phyloP scores from a whole-genome alignment of 1,139 yeast species.

The Suhomyces yuchorum region DNA sequence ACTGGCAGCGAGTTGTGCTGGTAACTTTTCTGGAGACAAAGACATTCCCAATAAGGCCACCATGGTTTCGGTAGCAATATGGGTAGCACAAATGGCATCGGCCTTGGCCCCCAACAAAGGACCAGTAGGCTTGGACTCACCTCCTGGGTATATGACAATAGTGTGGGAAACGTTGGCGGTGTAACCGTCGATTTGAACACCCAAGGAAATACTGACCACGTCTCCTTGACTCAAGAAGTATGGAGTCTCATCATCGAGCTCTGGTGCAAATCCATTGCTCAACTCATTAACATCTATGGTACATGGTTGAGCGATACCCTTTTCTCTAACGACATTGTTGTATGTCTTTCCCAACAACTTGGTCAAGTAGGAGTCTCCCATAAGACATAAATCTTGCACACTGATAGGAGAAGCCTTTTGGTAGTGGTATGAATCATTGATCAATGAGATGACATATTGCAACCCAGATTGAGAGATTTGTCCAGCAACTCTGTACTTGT shows the following conservation, averaged over 20 bases:
- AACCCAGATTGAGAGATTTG: conserved; percentile 88
- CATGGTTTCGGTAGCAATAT: conserved; percentile 84
- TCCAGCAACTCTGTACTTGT: conserved; percentile 88
- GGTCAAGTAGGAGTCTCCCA: conserved; percentile 74
- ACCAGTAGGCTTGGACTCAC: conserved; percentile 57
- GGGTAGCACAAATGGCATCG: conserved; percentile 87
- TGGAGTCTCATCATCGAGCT: conserved; percentile 63
- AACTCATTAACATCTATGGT: conserved; percentile 82
- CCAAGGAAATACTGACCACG: conserved; percentile 77
- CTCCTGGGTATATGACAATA: conserved; percentile 75
- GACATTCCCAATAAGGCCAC: conserved; percentile 73
- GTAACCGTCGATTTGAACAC: conserved; percentile 94
- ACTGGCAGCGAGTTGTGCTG: conserved; percentile 39
- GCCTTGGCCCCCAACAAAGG: conserved; percentile 85
- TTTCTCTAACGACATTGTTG: conserved; percentile 63
- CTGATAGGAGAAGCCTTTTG: conserved; percentile 47
- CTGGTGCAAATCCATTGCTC: conserved; percentile 81
- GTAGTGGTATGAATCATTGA: conserved; percentile 70
- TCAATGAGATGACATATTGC: conserved; percentile 62
- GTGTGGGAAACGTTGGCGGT: conserved; percentile 88
- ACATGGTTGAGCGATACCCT: conserved; percentile 92
- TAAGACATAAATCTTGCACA: conserved; percentile 76
- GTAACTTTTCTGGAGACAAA: conserved; percentile 73
- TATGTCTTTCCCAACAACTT: conserved; percentile 57
- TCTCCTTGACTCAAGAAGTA: conserved; percentile 73